These are phyloP conservation scores for Penicillium vulpinum DNA, from an alignment of 2,329 filamentous ascomycete species.

Conservation along the genomic window DNA sequence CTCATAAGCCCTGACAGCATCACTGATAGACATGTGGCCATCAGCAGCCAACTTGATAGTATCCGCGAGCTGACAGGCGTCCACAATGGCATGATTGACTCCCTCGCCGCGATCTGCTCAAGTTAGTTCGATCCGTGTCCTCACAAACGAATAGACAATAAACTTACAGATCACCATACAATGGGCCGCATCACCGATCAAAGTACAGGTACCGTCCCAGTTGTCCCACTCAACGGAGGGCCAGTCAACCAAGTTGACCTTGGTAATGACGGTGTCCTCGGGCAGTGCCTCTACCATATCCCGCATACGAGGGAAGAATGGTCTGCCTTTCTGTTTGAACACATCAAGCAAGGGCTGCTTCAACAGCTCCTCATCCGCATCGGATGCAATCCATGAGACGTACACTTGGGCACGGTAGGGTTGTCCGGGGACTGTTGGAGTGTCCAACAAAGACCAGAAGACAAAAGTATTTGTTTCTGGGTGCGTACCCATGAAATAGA, in stretches of 20 bases:
- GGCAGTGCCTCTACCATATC: not conserved
- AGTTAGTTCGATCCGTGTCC: not conserved
- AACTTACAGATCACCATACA: not conserved
- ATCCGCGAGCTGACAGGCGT: not conserved
- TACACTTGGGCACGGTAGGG: not conserved
- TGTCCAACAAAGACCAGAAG: not conserved
- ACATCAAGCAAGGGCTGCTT: not conserved
- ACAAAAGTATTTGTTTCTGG: not conserved
- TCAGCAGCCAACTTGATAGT: not conserved
- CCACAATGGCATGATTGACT: not conserved
- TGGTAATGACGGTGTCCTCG: not conserved
- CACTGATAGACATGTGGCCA: not conserved
- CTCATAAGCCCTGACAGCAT: not conserved
- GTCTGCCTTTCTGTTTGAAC: not conserved
- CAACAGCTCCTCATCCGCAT: not conserved
- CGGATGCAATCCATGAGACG: not conserved
- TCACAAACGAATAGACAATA: not conserved
- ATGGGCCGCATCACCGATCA: not conserved
- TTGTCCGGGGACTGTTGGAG: not conserved
- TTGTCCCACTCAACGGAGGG: not conserved
- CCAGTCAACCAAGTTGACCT: not conserved
- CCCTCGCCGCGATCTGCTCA: not conserved
- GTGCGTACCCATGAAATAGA: not conserved
- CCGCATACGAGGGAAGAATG: not conserved
- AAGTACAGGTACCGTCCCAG: not conserved